Evolutionary conservation across 257 asterid genomes (phyloP), one percentile per base, ranked within the genome.

Genomic region (Rubia yunnanensis): DNA sequence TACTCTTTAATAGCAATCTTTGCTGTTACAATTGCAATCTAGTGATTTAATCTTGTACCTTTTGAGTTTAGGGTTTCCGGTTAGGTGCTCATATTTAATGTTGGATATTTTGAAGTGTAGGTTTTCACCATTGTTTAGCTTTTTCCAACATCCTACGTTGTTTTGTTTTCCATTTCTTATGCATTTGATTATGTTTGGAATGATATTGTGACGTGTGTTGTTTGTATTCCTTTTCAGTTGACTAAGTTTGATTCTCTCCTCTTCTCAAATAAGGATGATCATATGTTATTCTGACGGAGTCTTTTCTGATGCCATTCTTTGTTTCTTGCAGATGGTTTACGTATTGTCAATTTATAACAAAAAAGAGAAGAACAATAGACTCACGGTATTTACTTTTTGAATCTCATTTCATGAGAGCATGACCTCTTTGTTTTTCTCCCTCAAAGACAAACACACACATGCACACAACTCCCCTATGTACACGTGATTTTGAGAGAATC

Each of bases 301-400:
- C 14, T 73, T 60, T 55, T 58, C 69, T 69, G 61, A 68, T 68
- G 28, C 46, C 23, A 54, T 65, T 66, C 63, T 53, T 63, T 70
- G 64, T 75, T 73, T 70, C 72, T 74, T 52, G 76, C 96, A 91
- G 96, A 88, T 88, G 95, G 90, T 91, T 76, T 91, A 88, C 64
- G 96, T 91, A 70, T 71, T 91, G 74, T 91, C 94, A 20, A 86
- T 91, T 53, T 88, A 88, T 79, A 85, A 81, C 91, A 91, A 83
- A 94, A 91, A 84, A 80, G 98, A 88, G 73, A 81, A 73, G 75
- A 48, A 82, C 73, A 78, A 84, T 24, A 81, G 84, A 64, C 84
- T 88, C 66, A 86, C 89, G 89, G 95, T 91, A 74, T 2, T 78
- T 44, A 48, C 44, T n/a, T 17, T 70, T 52, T 75, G 54, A 36